A percentile compares a stretch with the other conserved stretches of the same genome.
Conservation (phyloP, 148 eudicot species). For the Mesembryanthemum crystallinum region DNA sequence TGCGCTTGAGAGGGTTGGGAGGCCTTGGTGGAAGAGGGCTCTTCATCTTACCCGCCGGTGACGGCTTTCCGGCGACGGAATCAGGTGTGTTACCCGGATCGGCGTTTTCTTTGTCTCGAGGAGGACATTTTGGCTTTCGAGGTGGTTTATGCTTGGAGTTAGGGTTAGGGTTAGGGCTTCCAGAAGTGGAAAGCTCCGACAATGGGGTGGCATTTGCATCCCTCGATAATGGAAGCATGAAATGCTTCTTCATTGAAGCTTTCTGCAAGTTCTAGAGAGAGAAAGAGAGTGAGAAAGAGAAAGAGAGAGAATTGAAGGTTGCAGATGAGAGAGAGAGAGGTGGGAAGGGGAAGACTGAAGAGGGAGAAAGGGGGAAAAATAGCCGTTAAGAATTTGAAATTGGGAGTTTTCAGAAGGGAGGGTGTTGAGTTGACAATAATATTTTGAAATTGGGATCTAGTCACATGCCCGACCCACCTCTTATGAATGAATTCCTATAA, state of each 20-base stretch:
- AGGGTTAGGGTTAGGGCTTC: conserved; percentile 27
- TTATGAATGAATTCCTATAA: no score
- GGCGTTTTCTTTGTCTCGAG: conserved; percentile 56
- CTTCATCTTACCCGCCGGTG: conserved; percentile 23
- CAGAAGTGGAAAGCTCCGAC: conserved; percentile 29
- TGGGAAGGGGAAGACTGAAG: conserved; percentile 18
- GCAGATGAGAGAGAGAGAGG: conserved; percentile 20
- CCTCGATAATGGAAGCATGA: conserved; percentile 54
- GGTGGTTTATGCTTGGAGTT: conserved; percentile 49
- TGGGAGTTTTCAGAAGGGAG: not conserved
- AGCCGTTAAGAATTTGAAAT: conserved; percentile 46
- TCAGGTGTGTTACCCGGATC: conserved; percentile 33
- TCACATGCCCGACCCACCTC: not conserved
- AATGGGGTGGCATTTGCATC: conserved; percentile 37
- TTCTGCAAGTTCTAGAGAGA: conserved; percentile 7
- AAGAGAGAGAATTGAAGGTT: no score
- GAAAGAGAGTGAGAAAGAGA: conserved; percentile 25
- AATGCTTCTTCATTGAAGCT: conserved; percentile 48
- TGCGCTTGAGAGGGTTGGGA: conserved; percentile 49
- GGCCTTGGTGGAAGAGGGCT: conserved; percentile 34
- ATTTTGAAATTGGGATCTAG: conserved; percentile 2
- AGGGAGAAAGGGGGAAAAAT: conserved; percentile 26
- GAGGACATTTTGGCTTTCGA: conserved; percentile 47
- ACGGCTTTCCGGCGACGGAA: conserved; percentile 16
- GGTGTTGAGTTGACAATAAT: not conserved